phyloP scores from a whole-genome alignment of 495 filamentous ascomycete genomes.

The Cairneyella variabilis region DNA sequence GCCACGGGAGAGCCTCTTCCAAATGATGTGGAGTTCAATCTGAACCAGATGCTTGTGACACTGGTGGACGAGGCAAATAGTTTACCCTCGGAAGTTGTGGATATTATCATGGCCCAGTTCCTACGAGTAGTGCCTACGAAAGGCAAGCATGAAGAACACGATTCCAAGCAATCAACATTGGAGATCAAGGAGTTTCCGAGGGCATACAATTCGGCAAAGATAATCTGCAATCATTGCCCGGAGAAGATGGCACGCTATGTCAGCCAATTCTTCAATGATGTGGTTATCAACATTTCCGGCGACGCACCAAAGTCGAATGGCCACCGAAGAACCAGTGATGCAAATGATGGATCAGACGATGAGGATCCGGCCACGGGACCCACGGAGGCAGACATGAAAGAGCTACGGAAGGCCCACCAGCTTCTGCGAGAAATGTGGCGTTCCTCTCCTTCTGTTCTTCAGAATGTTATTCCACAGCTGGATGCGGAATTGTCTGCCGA shows the following conservation, averaged over 20 bases:
- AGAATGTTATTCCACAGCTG: slow-evolving; percentile 90
- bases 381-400: slow-evolving; percentile 78
- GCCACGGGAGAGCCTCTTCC: slow-evolving; percentile 73
- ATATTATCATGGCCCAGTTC: slow-evolving; percentile 94
- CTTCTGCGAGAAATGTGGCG: slow-evolving; percentile 93
- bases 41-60: slow-evolving; percentile 78
- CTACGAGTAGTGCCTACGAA: slow-evolving; percentile 59
- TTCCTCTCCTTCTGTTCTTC: slow-evolving; percentile 80
- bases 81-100: slow-evolving; percentile 81
- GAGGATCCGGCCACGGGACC: slow-evolving; percentile 57
- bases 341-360: slow-evolving; percentile 63
- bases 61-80: slow-evolving; percentile 82
- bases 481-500: slow-evolving; percentile 91
- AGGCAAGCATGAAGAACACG: slow-evolving; percentile 47
- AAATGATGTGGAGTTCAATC: slow-evolving; percentile 88
- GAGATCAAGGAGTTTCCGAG: slow-evolving; percentile 80
- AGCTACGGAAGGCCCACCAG: slow-evolving; percentile 83
- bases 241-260: slow-evolving; percentile 93
- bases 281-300: slow-evolving; percentile 79
- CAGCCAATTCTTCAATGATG: slow-evolving; percentile 95
- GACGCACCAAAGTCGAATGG: slow-evolving; percentile 45
- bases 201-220: slow-evolving; percentile 94
- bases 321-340: slow-evolving; percentile 42
- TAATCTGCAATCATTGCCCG: slow-evolving; percentile 82
- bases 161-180: slow-evolving; percentile 75